Percentiles rank a stretch among this genome's conserved stretches.
These are phyloP conservation scores for Penicillium turbatum DNA, from an alignment of 495 filamentous ascomycete genomes.

Conservation along the genomic window DNA sequence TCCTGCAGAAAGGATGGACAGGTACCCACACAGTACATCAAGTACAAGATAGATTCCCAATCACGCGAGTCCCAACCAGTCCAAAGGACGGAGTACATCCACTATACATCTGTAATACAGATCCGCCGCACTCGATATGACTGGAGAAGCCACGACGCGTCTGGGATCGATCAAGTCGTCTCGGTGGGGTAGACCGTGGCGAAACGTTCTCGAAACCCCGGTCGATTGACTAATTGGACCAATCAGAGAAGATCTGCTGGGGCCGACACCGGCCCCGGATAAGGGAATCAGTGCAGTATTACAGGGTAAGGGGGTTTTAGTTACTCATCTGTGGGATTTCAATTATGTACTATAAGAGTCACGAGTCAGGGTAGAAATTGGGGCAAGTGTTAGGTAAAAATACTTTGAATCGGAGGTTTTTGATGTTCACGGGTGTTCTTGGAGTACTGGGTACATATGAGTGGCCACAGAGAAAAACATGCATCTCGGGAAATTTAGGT, in stretches of 20 bases:
- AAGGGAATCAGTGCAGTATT: conserved; percentile 10
- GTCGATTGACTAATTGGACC: conserved; percentile 13
- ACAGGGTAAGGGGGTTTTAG: conserved; percentile 8
- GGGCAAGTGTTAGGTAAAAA: not conserved
- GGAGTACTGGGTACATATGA: not conserved
- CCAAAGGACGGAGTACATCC: not conserved
- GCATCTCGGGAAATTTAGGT: not conserved
- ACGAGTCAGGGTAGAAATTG: not conserved
- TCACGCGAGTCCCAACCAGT: not conserved
- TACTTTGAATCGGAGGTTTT: too few species aligned
- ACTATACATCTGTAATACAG: conserved; percentile 9
- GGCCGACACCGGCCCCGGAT: conserved; percentile 32
- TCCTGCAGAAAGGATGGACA: conserved; percentile 6
- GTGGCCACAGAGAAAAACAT: not conserved
- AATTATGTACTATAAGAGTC: conserved; percentile 8
- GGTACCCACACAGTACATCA: not conserved
- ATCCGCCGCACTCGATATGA: conserved; percentile 13
- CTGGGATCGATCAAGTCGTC: conserved; percentile 15
- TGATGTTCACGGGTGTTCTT: too few species aligned
- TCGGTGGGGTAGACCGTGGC: conserved; percentile 31
- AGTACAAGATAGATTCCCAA: too few species aligned
- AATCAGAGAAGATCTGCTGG: not conserved
- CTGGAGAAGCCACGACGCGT: conserved; percentile 15
- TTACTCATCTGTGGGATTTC: conserved; percentile 8
- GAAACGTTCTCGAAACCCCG: conserved; percentile 35